Evolutionary conservation across 2,329 filamentous ascomycete species (phyloP).

Genomic region (Trichophaea hybrida): DNA sequence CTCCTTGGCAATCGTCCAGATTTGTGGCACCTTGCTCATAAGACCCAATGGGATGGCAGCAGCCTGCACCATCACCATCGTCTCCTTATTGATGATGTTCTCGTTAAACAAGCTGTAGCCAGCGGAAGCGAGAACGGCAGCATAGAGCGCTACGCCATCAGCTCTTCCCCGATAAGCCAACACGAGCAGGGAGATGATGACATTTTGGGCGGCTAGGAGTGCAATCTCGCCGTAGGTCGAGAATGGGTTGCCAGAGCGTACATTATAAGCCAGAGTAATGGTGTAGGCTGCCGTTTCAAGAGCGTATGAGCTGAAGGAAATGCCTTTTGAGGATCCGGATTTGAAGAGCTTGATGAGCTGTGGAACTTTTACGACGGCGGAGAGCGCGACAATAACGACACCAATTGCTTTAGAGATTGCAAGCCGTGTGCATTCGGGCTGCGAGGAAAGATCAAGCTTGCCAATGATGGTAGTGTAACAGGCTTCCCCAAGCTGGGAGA

Average conservation of each 20-base stretch:
- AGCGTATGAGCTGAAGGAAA: conserved; percentile 80
- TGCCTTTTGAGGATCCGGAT: conserved; percentile 65
- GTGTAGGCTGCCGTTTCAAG: conserved; percentile 82
- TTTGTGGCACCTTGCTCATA: conserved; percentile 88
- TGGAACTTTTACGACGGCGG: conserved; percentile 85
- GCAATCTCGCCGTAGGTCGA: conserved; percentile 94
- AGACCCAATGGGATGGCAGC: conserved; percentile 48
- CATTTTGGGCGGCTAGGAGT: conserved; percentile 81
- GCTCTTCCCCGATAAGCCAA: conserved; percentile 63
- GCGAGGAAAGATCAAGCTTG: conserved; percentile 60
- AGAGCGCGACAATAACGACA: conserved; percentile 81
- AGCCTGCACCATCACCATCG: conserved; percentile 38
- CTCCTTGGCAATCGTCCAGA: conserved; percentile 67
- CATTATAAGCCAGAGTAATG: conserved; percentile 82
- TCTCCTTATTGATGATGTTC: conserved; percentile 48
- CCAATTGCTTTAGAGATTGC: conserved; percentile 85
- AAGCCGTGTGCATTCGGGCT: conserved; percentile 70
- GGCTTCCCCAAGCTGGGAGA: conserved; percentile 57
- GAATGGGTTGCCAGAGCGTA: conserved; percentile 82
- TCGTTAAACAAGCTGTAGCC: conserved; percentile 57
- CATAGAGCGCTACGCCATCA: conserved; percentile 56
- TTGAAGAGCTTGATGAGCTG: conserved; percentile 85
- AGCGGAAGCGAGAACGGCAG: conserved; percentile 58
- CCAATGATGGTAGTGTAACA: conserved; percentile 82
- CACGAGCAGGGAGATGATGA: conserved; percentile 75